These are phyloP conservation scores for Pseudozyma sp. DNA, from an alignment of 1,284 basidiomycete genomes.

Conservation along the genomic window DNA sequence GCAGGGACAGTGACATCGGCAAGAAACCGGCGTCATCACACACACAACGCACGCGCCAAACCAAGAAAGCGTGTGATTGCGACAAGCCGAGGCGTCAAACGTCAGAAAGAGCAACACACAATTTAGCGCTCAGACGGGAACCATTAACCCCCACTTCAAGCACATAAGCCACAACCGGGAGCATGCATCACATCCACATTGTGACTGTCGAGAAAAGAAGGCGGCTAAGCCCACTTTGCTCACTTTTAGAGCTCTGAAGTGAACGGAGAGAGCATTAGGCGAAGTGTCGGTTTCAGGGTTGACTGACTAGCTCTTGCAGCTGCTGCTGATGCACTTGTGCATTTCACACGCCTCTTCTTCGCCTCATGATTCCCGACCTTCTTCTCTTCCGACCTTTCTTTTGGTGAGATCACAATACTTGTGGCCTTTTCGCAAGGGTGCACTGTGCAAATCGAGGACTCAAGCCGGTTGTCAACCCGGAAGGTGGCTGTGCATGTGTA, in stretches of 20 bases:
- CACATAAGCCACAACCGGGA: neutral
- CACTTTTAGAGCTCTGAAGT: neutral
- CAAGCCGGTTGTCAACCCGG: neutral
- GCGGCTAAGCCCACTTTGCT: neutral
- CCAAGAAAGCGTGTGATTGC: too few species aligned
- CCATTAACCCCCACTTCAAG: neutral
- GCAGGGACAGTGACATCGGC: too few species aligned
- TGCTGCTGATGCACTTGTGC: slow-evolving; percentile 15
- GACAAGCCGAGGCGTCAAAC: neutral
- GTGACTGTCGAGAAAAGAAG: neutral
- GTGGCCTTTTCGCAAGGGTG: neutral
- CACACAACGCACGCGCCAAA: too few species aligned
- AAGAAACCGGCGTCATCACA: too few species aligned
- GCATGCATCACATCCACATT: neutral
- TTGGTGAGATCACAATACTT: neutral
- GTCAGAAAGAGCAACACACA: neutral
- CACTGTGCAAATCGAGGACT: neutral
- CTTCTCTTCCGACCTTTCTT: neutral
- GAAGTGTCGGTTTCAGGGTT: neutral
- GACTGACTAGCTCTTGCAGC: slow-evolving; percentile 1
- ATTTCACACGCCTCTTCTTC: slow-evolving; percentile 32
- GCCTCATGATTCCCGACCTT: neutral
- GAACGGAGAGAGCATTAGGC: neutral
- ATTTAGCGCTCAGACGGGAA: neutral
- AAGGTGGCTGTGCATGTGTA: neutral